Evolutionary conservation across 2,329 filamentous ascomycete species (phyloP).

Genomic region (Trichoderma gracile): DNA sequence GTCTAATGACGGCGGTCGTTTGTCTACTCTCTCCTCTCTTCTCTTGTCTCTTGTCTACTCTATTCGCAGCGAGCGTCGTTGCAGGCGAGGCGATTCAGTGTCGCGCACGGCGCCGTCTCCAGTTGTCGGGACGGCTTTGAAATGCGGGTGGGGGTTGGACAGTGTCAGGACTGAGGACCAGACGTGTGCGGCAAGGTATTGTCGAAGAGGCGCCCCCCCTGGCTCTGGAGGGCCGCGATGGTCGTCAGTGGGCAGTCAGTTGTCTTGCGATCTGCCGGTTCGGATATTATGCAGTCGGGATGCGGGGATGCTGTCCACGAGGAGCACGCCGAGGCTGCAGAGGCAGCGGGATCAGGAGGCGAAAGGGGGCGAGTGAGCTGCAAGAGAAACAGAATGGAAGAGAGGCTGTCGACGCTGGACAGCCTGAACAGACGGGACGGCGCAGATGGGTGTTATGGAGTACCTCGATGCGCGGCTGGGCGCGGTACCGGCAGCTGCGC

Average conservation of each 20-base stretch:
- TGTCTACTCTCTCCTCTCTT: background rate
- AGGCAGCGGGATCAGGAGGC: conserved; percentile 21
- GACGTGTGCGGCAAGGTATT: conserved; percentile 12
- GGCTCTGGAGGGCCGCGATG: conserved; percentile 14
- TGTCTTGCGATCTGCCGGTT: conserved; percentile 16
- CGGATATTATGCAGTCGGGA: conserved; percentile 21
- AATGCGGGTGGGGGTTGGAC: conserved; percentile 8
- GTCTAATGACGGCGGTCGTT: background rate
- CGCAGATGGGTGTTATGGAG: background rate
- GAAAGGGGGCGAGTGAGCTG: conserved; percentile 9
- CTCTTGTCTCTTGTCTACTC: background rate
- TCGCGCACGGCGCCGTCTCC: conserved; percentile 3
- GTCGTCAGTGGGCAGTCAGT: background rate
- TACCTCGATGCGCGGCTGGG: background rate
- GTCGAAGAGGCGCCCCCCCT: conserved; percentile 6
- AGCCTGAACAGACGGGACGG: background rate
- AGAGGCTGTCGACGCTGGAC: conserved; percentile 2
- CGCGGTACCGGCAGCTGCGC: background rate
- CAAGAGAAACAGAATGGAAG: conserved; percentile 1
- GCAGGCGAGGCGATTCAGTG: background rate
- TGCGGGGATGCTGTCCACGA: conserved; percentile 22
- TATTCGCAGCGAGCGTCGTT: conserved; percentile 1
- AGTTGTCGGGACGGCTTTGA: background rate
- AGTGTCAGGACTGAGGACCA: conserved; percentile 1
- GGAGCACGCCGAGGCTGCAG: conserved; percentile 21